Base-by-base conservation (phyloP, 2,329 filamentous ascomycete genomes). In the Macrophomina phaseolina region DNA sequence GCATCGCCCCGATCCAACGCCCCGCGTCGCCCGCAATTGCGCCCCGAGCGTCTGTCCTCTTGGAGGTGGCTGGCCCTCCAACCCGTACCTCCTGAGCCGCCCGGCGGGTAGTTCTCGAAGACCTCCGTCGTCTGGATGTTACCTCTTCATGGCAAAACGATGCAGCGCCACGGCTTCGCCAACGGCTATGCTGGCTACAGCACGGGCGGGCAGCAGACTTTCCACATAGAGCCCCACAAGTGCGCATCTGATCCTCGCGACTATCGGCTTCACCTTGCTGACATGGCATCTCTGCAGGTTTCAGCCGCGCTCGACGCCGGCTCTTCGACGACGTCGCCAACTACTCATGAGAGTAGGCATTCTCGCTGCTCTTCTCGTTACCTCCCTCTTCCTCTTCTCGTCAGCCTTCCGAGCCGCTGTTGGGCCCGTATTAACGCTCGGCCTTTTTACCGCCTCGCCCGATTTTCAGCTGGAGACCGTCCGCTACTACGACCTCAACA, bases 401-500 rank as follows among this genome's bases (percentile, higher is more conserved):
- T 86, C 94, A 60, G 91, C 92, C 79, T 87, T 93, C 70, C 80
- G 89, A 80, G 78, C 87, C 81, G 71, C 83, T 82, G 73, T 89
- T 81, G 71, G 92, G 81, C 76, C 84, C 82, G 76, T 85, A 82
- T 75, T 86, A 30, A 91, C 91, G 0, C 83, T 96, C 58, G 91
- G 91, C 36, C 84, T 94, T 42, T 81, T 94, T 61, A 88, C 89
- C 46, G 82, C 85, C 28, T 81, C 83, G 63, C 88, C 90, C 63
- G 89, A 91, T 71, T 87, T 92, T 69, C 90, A 97, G 75, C 88
- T 98, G 67, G 93, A 98, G 78, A 98, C 94, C 1, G 92, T 99
- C 68, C 92, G 94, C 77, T 98, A 99, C 81, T 98, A 98, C 81
- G 95, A 99, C 78, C 85, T 99, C 69, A 91, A 90, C 71, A 92